A percentile compares a stretch with the other conserved stretches of the same genome.
Evolutionary conservation across 169 alveolate genomes (phyloP).

Genomic region (Eimeria sp.): DNA sequence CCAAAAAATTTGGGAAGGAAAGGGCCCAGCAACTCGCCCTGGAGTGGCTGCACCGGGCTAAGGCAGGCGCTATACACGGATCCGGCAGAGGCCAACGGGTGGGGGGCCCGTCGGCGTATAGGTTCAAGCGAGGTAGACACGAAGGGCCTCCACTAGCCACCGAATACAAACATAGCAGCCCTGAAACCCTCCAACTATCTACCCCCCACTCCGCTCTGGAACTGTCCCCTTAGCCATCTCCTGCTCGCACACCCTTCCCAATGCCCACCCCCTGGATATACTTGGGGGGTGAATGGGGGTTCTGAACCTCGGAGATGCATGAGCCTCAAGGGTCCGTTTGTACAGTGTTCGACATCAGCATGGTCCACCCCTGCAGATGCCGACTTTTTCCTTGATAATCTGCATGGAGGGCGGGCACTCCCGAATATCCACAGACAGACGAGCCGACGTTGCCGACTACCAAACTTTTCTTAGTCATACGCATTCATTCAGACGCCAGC

Average conservation of each 20-base stretch:
- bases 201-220: slow-evolving; percentile 56
- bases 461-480: not conserved
- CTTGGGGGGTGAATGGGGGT: not conserved
- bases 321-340: not conserved
- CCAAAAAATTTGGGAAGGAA: slow-evolving; percentile 82
- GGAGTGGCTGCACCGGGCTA: slow-evolving; percentile 82
- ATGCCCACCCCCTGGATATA: slow-evolving; percentile 40
- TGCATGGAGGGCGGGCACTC: not conserved
- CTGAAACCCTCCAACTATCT: slow-evolving; percentile 61
- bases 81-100: slow-evolving; percentile 73
- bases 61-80: slow-evolving; percentile 78
- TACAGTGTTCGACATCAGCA: not conserved
- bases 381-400: not conserved
- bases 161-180: slow-evolving; percentile 73
- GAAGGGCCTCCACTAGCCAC: slow-evolving; percentile 69
- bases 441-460: not conserved
- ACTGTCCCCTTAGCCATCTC: slow-evolving; percentile 67
- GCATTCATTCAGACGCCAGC: not conserved
- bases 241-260: slow-evolving; percentile 66
- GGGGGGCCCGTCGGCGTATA: slow-evolving; percentile 58
- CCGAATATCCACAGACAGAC: too few species aligned
- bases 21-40: slow-evolving; percentile 83
- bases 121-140: slow-evolving; percentile 59
- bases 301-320: not conserved
- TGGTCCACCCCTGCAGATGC: not conserved